These are phyloP conservation scores for Stenocarpella maydis DNA, from an alignment of 2,329 filamentous ascomycete species.

Conservation along the genomic window DNA sequence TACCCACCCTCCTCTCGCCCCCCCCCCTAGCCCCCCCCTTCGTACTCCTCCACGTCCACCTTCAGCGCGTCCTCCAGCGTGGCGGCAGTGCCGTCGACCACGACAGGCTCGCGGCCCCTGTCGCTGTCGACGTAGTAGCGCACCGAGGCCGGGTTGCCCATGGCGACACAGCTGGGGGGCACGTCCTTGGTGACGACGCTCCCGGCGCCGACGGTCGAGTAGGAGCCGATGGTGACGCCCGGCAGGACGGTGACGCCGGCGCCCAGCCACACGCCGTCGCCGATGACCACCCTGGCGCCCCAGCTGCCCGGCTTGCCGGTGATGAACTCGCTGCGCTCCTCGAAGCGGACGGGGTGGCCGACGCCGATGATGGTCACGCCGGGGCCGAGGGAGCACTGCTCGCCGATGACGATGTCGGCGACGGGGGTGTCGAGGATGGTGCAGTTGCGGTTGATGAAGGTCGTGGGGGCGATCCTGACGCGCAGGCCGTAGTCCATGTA, in stretches of 20 bases:
- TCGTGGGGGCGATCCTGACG: constrained; percentile 43
- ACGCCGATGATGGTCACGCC: constrained; percentile 44
- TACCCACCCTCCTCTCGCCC: not conserved
- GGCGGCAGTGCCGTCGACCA: constrained; percentile 4
- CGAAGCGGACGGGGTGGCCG: constrained; percentile 40
- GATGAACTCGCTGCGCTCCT: constrained; percentile 41
- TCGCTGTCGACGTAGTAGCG: constrained; percentile 32
- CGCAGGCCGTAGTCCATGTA: constrained; percentile 46
- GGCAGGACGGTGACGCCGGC: constrained; percentile 47
- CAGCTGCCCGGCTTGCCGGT: constrained; percentile 39
- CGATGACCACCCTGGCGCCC: constrained; percentile 46
- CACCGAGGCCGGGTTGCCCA: constrained; percentile 42
- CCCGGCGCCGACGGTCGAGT: constrained; percentile 44
- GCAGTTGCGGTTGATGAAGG: constrained; percentile 46
- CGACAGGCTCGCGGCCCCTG: constrained; percentile 3
- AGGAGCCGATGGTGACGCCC: constrained; percentile 43
- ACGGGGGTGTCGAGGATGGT: constrained; percentile 47
- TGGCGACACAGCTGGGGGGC: constrained; percentile 40
- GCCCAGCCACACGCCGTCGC: constrained; percentile 51
- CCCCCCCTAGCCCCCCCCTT: not conserved
- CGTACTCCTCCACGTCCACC: constrained; percentile 3
- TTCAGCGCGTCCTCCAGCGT: constrained; percentile 38
- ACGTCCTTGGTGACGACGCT: constrained; percentile 42
- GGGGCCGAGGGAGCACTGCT: constrained; percentile 44
- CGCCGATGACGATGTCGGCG: constrained; percentile 46